Base-by-base conservation (phyloP, 306 rosid species). In the Rosa multiflora region DNA sequence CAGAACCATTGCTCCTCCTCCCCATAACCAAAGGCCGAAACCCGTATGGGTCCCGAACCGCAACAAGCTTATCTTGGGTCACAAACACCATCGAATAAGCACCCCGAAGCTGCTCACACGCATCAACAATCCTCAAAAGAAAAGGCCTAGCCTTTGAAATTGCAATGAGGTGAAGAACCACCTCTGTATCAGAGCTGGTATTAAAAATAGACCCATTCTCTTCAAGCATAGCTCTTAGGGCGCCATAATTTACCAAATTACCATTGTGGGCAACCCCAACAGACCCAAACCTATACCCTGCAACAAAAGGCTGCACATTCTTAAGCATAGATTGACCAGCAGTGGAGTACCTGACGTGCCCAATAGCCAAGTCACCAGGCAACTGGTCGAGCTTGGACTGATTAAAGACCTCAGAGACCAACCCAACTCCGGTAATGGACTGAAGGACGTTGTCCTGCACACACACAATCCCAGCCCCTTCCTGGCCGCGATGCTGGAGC, bases 21-120 rank as follows among this genome's bases (percentile, higher is more conserved):
- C 99, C 99, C 98, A 96, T 96, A 46, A 93, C 97, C 79, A 96
- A 73, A 66, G 98, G 99, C 20, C 98, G 72, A 79, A 96, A 96
- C 5, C 99, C 99, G 14, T 77, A 83, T 0, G 98, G 98, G 64
- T 93, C 98, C 40, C 98, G 79, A 1, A 88, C 98, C 1, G 97
- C 98, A 37, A 95, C 96, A 3, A 95, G 82, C 78, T 93, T 93
- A 70, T 92, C 96, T n/a, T 93, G 86, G 0, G 96, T 91, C 1
- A 87, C 82, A 70, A 95, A 95, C 3, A 91, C 98, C 88, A 96
- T 69, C 0, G 98, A 91, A 74, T 90, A 95, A 3, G 98, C 99
- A 21, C 99, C 99, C 69, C 89, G 84, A 68, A 96, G 79, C 82
- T 93, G 89, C 81, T 96, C 98, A 73, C 98, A 95, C 0, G 97